Evolutionary conservation across 768 basidiomycete genomes (phyloP).

Genomic region (Cubamyces lactineus): DNA sequence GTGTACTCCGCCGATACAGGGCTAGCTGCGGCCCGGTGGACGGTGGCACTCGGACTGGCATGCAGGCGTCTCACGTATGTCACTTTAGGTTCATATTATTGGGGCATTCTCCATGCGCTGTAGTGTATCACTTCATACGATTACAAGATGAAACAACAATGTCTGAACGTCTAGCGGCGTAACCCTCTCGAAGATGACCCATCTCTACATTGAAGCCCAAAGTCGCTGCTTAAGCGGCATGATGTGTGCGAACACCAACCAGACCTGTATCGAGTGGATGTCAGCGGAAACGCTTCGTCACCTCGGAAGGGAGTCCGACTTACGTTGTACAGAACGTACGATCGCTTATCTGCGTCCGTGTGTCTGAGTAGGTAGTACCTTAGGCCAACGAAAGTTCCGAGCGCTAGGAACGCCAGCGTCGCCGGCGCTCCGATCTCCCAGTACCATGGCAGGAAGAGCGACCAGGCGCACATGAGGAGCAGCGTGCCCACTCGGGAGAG

Average conservation of each 20-base stretch:
- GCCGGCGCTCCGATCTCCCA: constrained; percentile 1
- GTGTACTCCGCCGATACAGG: too few relatives aligned
- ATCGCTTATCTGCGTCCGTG: neutral
- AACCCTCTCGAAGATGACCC: too few relatives aligned
- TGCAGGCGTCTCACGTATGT: too few relatives aligned
- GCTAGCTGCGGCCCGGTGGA: too few relatives aligned
- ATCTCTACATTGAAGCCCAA: too few relatives aligned
- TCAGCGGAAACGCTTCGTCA: too few relatives aligned
- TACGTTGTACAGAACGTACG: constrained; percentile 16
- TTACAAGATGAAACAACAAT: too few relatives aligned
- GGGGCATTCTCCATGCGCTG: too few relatives aligned
- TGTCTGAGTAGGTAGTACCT: neutral
- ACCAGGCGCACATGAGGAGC: constrained; percentile 1
- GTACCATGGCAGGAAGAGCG: constrained; percentile 1
- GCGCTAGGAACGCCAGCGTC: neutral
- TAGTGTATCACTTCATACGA: too few relatives aligned
- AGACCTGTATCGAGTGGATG: neutral
- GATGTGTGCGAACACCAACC: constrained; percentile 5
- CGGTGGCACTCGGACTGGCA: too few relatives aligned
- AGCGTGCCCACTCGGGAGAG: neutral
- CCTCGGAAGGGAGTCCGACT: neutral
- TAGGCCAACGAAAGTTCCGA: neutral
- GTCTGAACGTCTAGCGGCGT: too few relatives aligned
- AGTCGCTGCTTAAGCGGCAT: neutral
- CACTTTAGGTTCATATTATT: too few relatives aligned